These are phyloP conservation scores for Elongisporangium prolatum DNA, from an alignment of 352 stramenopile genomes.

Conservation along the genomic window DNA sequence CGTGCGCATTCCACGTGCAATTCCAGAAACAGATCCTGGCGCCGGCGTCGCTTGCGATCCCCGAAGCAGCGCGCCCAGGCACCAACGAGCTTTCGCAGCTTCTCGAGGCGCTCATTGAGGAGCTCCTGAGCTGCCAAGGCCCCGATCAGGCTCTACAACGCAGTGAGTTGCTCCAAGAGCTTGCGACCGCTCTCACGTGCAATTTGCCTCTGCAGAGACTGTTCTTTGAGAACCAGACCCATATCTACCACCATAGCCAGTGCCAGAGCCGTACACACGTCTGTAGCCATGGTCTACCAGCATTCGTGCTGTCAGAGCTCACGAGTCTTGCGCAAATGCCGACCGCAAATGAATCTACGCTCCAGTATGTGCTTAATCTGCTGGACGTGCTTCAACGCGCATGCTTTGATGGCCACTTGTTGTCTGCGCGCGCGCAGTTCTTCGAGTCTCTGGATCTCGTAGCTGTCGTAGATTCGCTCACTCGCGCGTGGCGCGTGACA, in stretches of 20 bases:
- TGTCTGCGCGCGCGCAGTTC: conserved; percentile 16
- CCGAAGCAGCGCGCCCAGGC: not conserved
- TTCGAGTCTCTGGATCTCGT: conserved; percentile 6
- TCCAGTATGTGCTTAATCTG: conserved; percentile 19
- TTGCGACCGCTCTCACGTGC: conserved; percentile 28
- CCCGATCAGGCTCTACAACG: conserved; percentile 6
- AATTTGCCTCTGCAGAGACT: conserved; percentile 31
- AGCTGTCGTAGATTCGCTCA: not conserved
- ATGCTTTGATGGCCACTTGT: conserved; percentile 18
- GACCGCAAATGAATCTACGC: not conserved
- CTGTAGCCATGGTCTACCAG: conserved; percentile 19
- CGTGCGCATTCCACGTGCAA: conserved; percentile 23
- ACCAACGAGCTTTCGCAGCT: not conserved
- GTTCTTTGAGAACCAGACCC: conserved; percentile 49
- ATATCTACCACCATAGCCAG: conserved; percentile 1
- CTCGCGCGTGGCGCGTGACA: not conserved
- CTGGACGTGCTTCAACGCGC: conserved; percentile 16
- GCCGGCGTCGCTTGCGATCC: not conserved
- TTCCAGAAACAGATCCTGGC: conserved; percentile 26
- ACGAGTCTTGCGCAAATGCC: conserved; percentile 4
- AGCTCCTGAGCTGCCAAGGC: too few relatives aligned
- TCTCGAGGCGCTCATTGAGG: not conserved
- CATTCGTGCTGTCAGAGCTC: conserved; percentile 28
- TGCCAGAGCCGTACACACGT: not conserved
- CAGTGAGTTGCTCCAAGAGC: conserved; percentile 35